phyloP scores from a whole-genome alignment of 2,329 filamentous ascomycete genomes.

The Clarireedia hainanense region DNA sequence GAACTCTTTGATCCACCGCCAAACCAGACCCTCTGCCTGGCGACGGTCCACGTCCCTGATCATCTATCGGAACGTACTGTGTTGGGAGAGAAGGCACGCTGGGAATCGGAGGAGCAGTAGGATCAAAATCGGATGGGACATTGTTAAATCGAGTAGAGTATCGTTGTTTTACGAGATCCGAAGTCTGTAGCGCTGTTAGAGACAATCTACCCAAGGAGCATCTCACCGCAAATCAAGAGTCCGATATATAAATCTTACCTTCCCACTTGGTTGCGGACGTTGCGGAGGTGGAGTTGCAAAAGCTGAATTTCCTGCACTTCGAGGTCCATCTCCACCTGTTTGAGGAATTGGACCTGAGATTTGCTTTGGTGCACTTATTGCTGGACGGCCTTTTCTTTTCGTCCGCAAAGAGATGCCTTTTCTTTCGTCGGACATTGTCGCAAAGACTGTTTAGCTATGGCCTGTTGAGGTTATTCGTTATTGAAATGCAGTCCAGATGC shows the following conservation, averaged over 20 bases:
- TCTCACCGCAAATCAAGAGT: neutral
- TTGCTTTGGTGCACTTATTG: slow-evolving; percentile 54
- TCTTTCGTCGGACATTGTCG: slow-evolving; percentile 50
- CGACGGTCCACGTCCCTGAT: slow-evolving; percentile 22
- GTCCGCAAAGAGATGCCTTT: slow-evolving; percentile 54
- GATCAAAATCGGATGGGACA: slow-evolving; percentile 60
- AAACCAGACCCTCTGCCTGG: slow-evolving; percentile 43
- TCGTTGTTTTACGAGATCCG: slow-evolving; percentile 84
- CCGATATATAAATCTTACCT: slow-evolving; percentile 35
- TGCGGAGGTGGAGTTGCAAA: slow-evolving; percentile 35
- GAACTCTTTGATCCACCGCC: slow-evolving; percentile 64
- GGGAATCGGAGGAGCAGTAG: slow-evolving; percentile 59
- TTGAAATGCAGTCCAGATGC: neutral
- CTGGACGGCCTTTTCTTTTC: slow-evolving; percentile 53
- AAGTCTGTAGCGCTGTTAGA: slow-evolving; percentile 36
- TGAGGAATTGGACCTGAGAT: slow-evolving; percentile 54
- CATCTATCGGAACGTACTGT: slow-evolving; percentile 31
- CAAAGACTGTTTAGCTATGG: too few relatives aligned
- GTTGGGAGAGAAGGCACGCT: slow-evolving; percentile 62
- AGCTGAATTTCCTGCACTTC: slow-evolving; percentile 28
- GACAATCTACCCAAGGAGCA: neutral
- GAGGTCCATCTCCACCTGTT: slow-evolving; percentile 36
- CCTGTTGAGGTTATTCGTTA: neutral
- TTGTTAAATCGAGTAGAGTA: slow-evolving; percentile 92
- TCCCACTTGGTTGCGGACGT: slow-evolving; percentile 47